Base-by-base conservation (phyloP, 2,329 filamentous ascomycete genomes). In the Alternaria burnsii region DNA sequence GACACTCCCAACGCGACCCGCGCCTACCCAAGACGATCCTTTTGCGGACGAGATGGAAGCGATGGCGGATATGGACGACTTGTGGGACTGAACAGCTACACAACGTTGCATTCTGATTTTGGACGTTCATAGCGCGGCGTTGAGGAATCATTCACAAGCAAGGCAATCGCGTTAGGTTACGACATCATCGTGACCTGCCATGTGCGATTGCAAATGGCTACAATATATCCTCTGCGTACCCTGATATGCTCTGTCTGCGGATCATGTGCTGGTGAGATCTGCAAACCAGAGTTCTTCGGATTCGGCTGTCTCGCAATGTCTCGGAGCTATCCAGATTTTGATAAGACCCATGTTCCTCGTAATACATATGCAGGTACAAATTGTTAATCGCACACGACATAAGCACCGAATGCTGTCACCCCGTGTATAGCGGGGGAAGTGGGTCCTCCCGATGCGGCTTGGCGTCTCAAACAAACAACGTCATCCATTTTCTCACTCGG, bases 11-110 rank as follows among this genome's bases (percentile, higher is more conserved):
- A 55, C 56, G 22, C 65, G 56, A 16, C 55, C 63, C 24, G 58
- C 55, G 32, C 44, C 53, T 7, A 36, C 51, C 8, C 63, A 71
- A 20, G 70, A 78, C 16, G 77, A 79, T 52, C 69, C 68, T 34
- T 80, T 79, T 52, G 77, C 75, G 26, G 78, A 78, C 48, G 78
- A 79, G 40, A 76, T 79, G 75, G 77, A 78, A 46, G 76, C 74
- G 28, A 78, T 80, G 75, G 76, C 71, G 16, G 76, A 72, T 12
- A 76, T 79, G 74, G 76, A 78, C 8, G 75, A 71, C 48, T 72
- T 77, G 71, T 78, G 73, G 74, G 52, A 59, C 22, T 59, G 40
- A 55, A 30, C 8, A 20, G 12, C 14, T 40, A 6, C 16, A 24
- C 71, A 56, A 67, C 14, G 40, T 18, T 46, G 30, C 10, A 47